Percentiles rank a stretch among this genome's conserved stretches.
phyloP scores from a whole-genome alignment of 352 stramenopile species.

The Phytophthora foliorum region DNA sequence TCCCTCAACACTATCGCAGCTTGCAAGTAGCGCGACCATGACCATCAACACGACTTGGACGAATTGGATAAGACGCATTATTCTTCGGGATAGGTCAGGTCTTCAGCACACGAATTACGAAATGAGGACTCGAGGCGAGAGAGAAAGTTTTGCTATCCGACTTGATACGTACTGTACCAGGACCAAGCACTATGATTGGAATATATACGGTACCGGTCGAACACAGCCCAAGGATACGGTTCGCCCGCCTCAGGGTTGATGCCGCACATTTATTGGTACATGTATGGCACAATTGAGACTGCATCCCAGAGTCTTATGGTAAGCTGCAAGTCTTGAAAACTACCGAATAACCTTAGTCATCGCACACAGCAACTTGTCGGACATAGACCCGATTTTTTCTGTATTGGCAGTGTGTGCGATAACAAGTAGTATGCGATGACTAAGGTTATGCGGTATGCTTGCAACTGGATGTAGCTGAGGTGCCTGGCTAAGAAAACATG shows the following conservation, averaged over 20 bases:
- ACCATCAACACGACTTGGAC: conserved; percentile 7
- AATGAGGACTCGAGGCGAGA: neutral
- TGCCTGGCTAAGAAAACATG: no score
- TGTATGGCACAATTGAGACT: no score
- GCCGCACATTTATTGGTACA: neutral
- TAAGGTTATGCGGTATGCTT: no score
- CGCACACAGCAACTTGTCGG: no score
- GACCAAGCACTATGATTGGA: neutral
- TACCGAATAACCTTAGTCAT: no score
- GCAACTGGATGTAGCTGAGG: no score
- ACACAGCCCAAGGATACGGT: neutral
- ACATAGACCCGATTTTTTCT: no score
- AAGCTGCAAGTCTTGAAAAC: no score
- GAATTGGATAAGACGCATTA: neutral
- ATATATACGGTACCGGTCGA: neutral
- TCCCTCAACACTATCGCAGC: neutral
- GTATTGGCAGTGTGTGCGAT: no score
- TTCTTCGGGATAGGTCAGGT: neutral
- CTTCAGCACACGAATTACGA: neutral
- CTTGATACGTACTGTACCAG: neutral
- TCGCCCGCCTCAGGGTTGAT: neutral
- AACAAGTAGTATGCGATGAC: no score
- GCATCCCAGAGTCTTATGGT: no score
- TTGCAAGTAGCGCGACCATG: conserved; percentile 9
- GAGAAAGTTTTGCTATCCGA: neutral